Percentiles rank a stretch among this genome's conserved stretches.
Evolutionary conservation across 306 rosid genomes (phyloP).

Genomic region (Quercus bicolor): DNA sequence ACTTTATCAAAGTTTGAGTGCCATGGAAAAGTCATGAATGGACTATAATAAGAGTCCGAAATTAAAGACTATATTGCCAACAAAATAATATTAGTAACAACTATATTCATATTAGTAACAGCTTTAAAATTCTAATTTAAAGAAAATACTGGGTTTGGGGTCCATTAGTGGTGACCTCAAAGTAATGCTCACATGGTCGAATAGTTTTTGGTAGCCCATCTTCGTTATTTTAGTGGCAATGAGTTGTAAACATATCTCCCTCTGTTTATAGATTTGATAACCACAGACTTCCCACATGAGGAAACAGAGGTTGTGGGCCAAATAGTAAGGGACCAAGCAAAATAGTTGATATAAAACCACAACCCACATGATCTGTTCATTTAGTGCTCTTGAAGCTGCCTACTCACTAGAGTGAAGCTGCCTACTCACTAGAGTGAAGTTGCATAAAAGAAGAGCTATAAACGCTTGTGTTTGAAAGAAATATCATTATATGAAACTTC

Average conservation of each 20-base stretch:
- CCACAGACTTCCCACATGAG: slow-evolving; percentile 13
- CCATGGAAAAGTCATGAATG: too few relatives aligned
- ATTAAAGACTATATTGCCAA: too few relatives aligned
- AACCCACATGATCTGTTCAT: slow-evolving; percentile 26
- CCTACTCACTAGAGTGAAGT: background rate
- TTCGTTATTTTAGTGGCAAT: slow-evolving; percentile 5
- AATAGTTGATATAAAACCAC: background rate
- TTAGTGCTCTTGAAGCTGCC: slow-evolving; percentile 10
- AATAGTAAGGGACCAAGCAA: background rate
- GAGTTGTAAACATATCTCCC: slow-evolving; percentile 1
- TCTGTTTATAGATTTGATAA: background rate
- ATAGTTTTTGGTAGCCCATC: slow-evolving; percentile 6
- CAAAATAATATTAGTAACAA: too few relatives aligned
- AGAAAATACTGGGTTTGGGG: background rate
- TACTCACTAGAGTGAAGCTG: background rate
- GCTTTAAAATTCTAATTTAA: too few relatives aligned
- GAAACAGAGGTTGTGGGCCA: slow-evolving; percentile 4
- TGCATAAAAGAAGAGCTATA: background rate
- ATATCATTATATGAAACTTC: too few relatives aligned
- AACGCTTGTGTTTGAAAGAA: background rate
- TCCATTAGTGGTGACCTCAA: background rate
- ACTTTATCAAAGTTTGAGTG: too few relatives aligned
- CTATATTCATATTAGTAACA: too few relatives aligned
- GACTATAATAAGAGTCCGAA: too few relatives aligned
- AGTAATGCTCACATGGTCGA: background rate